A percentile compares a stretch with the other conserved stretches of the same genome.
phyloP scores from a whole-genome alignment of 305 asterid species.

The Fraxinus angustifolia region DNA sequence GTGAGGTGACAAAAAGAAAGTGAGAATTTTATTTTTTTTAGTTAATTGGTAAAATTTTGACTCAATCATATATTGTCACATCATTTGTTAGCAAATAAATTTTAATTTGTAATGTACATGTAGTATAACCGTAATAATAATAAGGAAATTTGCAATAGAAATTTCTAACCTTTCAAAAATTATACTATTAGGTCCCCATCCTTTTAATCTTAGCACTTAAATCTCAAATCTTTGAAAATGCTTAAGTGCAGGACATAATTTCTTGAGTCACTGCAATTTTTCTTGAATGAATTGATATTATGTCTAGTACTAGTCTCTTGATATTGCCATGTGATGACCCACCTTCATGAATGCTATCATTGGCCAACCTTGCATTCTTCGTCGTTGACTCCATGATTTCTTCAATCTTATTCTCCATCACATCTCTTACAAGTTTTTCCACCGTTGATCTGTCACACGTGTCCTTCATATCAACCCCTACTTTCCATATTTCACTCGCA shows the following conservation, averaged over 20 bases:
- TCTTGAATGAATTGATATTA: constrained; percentile 17
- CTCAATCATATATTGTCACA: not conserved
- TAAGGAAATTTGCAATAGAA: not conserved
- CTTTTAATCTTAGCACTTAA: not conserved
- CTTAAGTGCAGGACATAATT: not conserved
- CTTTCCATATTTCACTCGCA: constrained; percentile 36
- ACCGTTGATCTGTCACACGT: constrained; percentile 32
- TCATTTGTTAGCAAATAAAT: no score
- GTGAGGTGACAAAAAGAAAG: not conserved
- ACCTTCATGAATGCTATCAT: constrained; percentile 24
- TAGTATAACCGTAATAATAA: not conserved
- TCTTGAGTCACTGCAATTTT: not conserved
- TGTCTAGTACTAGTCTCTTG: constrained; percentile 25
- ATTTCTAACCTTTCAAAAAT: not conserved
- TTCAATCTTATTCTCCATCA: constrained; percentile 31
- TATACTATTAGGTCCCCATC: not conserved
- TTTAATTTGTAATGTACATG: not conserved
- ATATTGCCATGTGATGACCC: constrained; percentile 35
- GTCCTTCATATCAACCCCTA: constrained; percentile 36
- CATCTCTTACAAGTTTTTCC: constrained; percentile 34
- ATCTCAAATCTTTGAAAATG: not conserved
- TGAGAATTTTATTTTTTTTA: no score
- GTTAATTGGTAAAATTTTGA: not conserved
- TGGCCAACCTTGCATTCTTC: constrained; percentile 27
- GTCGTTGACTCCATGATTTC: constrained; percentile 19